Evolutionary conservation across 2,329 filamentous ascomycete species (phyloP).

Genomic region (Aspergillus pseudotamarii): DNA sequence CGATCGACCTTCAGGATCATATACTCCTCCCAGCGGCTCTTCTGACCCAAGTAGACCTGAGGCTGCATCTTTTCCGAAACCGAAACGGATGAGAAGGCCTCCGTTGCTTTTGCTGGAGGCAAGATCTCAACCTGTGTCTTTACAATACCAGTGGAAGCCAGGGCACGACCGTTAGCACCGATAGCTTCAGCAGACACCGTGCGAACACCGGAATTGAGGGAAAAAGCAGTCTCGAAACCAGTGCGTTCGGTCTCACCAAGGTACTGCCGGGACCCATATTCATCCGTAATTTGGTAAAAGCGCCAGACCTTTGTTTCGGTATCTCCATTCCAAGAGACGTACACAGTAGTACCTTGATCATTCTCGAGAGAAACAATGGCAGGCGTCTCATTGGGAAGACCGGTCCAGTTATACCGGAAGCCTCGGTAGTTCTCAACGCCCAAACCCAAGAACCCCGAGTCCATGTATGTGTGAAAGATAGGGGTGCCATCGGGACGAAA

Average conservation of each 20-base stretch:
- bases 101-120: slow-evolving; percentile 11
- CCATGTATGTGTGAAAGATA: slow-evolving; percentile 45
- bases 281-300: slow-evolving; percentile 47
- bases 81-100: not conserved
- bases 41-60: slow-evolving; percentile 7
- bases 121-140: slow-evolving; percentile 26
- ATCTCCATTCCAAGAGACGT: slow-evolving; percentile 60
- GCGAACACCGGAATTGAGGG: slow-evolving; percentile 30
- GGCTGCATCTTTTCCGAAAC: not conserved
- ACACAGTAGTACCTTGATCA: slow-evolving; percentile 42
- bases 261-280: slow-evolving; percentile 27
- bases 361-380: slow-evolving; percentile 39
- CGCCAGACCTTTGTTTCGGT: slow-evolving; percentile 53
- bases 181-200: slow-evolving; percentile 46
- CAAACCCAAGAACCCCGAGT: slow-evolving; percentile 46
- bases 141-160: slow-evolving; percentile 28
- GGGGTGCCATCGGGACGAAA: slow-evolving; percentile 34
- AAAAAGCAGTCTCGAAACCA: slow-evolving; percentile 36
- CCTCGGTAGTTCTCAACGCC: slow-evolving; percentile 44
- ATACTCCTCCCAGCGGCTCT: slow-evolving; percentile 14
- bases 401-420: slow-evolving; percentile 45
- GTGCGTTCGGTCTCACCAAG: slow-evolving; percentile 30
- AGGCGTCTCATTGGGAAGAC: slow-evolving; percentile 38
- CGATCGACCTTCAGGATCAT: slow-evolving; percentile 19
- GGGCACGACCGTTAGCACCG: slow-evolving; percentile 27